These are phyloP conservation scores for Nicotiana rustica DNA, from an alignment of 305 asterid genomes.

Conservation along the genomic window DNA sequence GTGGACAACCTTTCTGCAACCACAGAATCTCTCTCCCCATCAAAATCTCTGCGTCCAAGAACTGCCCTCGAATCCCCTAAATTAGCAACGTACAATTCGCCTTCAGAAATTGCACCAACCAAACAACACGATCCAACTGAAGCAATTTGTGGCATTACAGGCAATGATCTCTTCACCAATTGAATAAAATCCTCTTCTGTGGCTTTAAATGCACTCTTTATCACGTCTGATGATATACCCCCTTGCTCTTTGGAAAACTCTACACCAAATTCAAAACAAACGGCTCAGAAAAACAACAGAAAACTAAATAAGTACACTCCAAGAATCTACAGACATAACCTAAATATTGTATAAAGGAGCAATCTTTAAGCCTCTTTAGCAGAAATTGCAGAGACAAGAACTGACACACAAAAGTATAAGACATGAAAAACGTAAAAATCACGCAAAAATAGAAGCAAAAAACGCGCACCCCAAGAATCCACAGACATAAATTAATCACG, in stretches of 20 bases:
- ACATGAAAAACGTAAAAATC: neutral
- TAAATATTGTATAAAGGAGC: neutral
- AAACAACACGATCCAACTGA: slow-evolving; percentile 93
- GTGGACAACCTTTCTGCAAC: slow-evolving; percentile 92
- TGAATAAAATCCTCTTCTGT: slow-evolving; percentile 92
- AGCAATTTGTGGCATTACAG: slow-evolving; percentile 77
- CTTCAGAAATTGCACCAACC: slow-evolving; percentile 86
- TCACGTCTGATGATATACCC: slow-evolving; percentile 79
- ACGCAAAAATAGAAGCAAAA: too few species aligned
- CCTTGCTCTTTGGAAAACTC: slow-evolving; percentile 90
- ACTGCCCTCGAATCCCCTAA: slow-evolving; percentile 98
- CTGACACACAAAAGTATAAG: neutral
- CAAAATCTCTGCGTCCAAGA: slow-evolving; percentile 77
- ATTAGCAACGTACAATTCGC: slow-evolving; percentile 79
- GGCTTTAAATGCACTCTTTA: slow-evolving; percentile 84
- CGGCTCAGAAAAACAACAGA: slow-evolving; percentile 2
- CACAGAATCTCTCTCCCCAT: slow-evolving; percentile 64
- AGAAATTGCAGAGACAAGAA: neutral
- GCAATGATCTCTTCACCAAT: slow-evolving; percentile 72
- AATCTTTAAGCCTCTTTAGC: neutral
- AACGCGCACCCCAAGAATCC: neutral
- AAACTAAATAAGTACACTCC: neutral
- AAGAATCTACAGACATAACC: neutral
- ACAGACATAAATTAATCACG: neutral
- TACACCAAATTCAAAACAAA: slow-evolving; percentile 41